phyloP scores from a whole-genome alignment of 2,329 filamentous ascomycete genomes.

The Proliferodiscus dingleyae region DNA sequence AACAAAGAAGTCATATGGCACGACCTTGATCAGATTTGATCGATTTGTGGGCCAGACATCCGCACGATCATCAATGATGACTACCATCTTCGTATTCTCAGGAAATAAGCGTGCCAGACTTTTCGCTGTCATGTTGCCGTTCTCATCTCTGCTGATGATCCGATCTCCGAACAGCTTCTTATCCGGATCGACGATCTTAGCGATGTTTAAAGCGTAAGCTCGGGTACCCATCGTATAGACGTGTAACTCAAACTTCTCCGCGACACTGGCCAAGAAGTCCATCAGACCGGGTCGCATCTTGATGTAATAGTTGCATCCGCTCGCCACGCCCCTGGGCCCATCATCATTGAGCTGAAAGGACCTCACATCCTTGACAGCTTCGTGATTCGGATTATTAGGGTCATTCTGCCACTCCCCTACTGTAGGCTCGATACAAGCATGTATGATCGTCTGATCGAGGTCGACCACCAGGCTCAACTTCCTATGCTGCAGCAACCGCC shows the following conservation, averaged over 20 bases:
- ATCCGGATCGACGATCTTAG: slow-evolving; percentile 86
- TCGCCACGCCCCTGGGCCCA: slow-evolving; percentile 60
- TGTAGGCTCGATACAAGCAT: slow-evolving; percentile 94
- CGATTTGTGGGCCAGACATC: slow-evolving; percentile 93
- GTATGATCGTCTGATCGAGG: slow-evolving; percentile 96
- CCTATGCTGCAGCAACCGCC: slow-evolving; percentile 69
- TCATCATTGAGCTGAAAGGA: slow-evolving; percentile 89
- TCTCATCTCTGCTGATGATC: slow-evolving; percentile 95
- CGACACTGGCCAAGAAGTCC: slow-evolving; percentile 73
- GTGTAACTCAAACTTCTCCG: slow-evolving; percentile 85
- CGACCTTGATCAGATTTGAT: slow-evolving; percentile 89
- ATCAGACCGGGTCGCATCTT: slow-evolving; percentile 87
- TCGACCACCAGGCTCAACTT: slow-evolving; percentile 95
- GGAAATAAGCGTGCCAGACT: slow-evolving; percentile 88
- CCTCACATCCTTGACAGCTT: slow-evolving; percentile 81
- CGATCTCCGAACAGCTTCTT: slow-evolving; percentile 87
- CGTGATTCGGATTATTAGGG: slow-evolving; percentile 81
- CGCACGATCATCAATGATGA: slow-evolving; percentile 94
- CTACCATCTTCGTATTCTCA: slow-evolving; percentile 97
- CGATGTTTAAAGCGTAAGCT: slow-evolving; percentile 90
- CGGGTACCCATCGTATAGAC: slow-evolving; percentile 99
- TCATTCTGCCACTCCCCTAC: slow-evolving; percentile 94
- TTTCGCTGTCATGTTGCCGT: slow-evolving; percentile 87
- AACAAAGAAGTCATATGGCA: slow-evolving; percentile 95
- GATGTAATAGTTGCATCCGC: slow-evolving; percentile 94